Evolutionary conservation across 495 filamentous ascomycete genomes (phyloP), one percentile per base, ranked within the genome.

Genomic region (Clavariopsis aquatica): DNA sequence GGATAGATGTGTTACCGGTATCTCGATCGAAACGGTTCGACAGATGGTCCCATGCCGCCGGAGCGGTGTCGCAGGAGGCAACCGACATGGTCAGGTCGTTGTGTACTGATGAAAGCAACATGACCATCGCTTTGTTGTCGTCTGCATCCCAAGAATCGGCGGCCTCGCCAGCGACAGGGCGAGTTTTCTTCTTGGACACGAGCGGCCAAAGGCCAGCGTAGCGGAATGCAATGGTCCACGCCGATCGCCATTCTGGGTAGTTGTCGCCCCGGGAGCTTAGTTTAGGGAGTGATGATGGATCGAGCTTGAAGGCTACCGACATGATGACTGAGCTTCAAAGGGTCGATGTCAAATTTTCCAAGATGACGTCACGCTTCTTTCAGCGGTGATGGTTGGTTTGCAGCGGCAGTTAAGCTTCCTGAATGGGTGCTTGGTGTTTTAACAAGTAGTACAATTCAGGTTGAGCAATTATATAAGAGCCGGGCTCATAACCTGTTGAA

Each of bases 191-290:
- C 20, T 52, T 52, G 2, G 10, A 22, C 7, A 52, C 20, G 3
- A 52, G 15, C 20, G 9, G 10, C 49, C 49, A 52, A 27, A 52
- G 49, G 49, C 26, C 49, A 52, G 49, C 49, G 20, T 23, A 52
- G 9, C 49, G 49, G 20, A 52, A n/a, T n/a, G 49, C 49, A 24
- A 52, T 24, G 13, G 12, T 13, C 49, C 49, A 52, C 10, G 15
- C 49, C 1, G 49, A 52, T 24, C 49, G 1, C 12, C 20, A 52
- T 52, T 52, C 49, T 3, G 49, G 49, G 49, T 52, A 52, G 20
- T 52, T 52, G 3, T 10, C 26, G 3, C 49, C 20, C 8, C 20
- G 12, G 1, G 49, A 36, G 31, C 6, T 36, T 6, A 36, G 31
- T 13, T 36, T 41, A 34, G 52, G 31, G 31, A 36, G 31, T 36